Evolutionary conservation across 495 filamentous ascomycete species (phyloP), one percentile per base, ranked within the genome.

Genomic region (Penicillium macrosclerotiorum): DNA sequence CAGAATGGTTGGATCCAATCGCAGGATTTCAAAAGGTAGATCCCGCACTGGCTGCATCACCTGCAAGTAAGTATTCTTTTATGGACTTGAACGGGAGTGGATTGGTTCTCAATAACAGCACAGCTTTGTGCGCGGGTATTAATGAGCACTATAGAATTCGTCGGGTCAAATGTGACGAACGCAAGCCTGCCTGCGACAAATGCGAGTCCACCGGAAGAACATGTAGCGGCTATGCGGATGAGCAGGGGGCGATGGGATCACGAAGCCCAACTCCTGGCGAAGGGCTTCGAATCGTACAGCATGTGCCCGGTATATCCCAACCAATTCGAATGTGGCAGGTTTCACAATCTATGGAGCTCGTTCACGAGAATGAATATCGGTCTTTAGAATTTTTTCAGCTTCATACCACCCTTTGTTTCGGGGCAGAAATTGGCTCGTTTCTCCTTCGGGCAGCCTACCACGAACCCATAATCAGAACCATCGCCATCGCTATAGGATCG

Each of bases 141-240:
- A 14, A 41, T 29, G 17, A 49, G n/a, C 30, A 24, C 9, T 5
- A 18, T 44, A 83, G 80, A 56, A 74, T 72, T 42, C 73, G 81
- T 39, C 72, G 78, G 49, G 80, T 85, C 26, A 85, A 85, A 67
- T 85, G 81, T 66, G 81, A 80, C 63, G 81, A 85, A 61, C 61
- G 60, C 45, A 76, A 77, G 30, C 80, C 81, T 8, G 52, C 64
- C 8, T 85, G 81, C 47, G 63, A 64, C 20, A 73, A 76, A 42
- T 85, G 81, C 55, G 54, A 74, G 14, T 57, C 53, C 22, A 75
- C 70, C 0, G 74, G 74, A 3, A 62, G 76, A 20, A 64, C 52
- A 44, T 79, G 76, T 6, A 8, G 18, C 48, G 72, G 73, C 22
- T 59, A 55, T 22, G 23, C 22, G 3, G n/a, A 32, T 11, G 30